Evolutionary conservation across 2,329 filamentous ascomycete species (phyloP).

Genomic region (Stachybotrys chlorohalonatus): DNA sequence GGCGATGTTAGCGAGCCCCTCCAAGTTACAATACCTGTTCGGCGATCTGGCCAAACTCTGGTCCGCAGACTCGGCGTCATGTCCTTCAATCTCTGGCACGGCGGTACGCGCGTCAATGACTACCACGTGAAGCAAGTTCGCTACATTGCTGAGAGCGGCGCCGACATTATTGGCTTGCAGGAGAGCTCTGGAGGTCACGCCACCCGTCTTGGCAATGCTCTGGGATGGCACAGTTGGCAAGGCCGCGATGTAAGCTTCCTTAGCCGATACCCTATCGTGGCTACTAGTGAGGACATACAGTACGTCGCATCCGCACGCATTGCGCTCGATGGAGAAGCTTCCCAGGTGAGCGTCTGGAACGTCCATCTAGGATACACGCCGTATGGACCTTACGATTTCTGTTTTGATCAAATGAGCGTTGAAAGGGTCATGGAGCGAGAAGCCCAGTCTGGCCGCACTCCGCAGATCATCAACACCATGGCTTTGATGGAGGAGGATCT

Average conservation of each 20-base stretch:
- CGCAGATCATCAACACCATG: constrained; percentile 26
- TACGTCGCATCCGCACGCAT: constrained; percentile 22
- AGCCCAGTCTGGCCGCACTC: constrained; percentile 24
- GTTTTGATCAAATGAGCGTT: constrained; percentile 23
- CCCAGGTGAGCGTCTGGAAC: constrained; percentile 25
- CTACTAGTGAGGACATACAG: constrained; percentile 14
- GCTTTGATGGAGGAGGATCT: constrained; percentile 21
- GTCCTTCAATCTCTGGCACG: constrained; percentile 30
- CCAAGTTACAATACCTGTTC: constrained; percentile 22
- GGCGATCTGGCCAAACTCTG: constrained; percentile 13
- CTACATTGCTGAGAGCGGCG: constrained; percentile 20
- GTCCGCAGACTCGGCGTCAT: constrained; percentile 25
- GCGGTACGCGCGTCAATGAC: constrained; percentile 23
- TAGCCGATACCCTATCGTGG: constrained; percentile 28
- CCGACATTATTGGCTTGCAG: constrained; percentile 28
- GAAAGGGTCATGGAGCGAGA: constrained; percentile 25
- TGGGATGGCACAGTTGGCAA: constrained; percentile 29
- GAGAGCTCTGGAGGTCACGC: constrained; percentile 22
- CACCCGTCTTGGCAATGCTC: constrained; percentile 22
- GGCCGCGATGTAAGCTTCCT: constrained; percentile 23
- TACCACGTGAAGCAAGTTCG: constrained; percentile 29
- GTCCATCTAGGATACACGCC: constrained; percentile 27
- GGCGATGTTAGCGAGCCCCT: constrained; percentile 15
- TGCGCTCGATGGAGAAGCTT: constrained; percentile 19
- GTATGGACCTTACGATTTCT: constrained; percentile 34